Evolutionary conservation across 2,329 filamentous ascomycete genomes (phyloP), one percentile per base, ranked within the genome.

Genomic region (Clathrospora elynae): DNA sequence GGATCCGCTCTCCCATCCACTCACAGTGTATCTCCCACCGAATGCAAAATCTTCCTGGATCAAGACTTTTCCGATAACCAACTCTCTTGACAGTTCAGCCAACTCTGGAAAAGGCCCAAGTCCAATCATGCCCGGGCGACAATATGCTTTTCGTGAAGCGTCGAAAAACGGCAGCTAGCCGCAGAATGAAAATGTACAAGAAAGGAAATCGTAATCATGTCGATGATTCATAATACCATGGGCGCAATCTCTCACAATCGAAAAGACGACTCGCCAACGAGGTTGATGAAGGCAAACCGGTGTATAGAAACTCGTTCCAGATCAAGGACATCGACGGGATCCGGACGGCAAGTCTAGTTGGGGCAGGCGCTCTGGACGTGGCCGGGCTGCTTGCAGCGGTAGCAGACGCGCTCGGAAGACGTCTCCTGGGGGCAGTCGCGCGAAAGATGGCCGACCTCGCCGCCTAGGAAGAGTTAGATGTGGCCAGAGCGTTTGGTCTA

Each of bases 401-500:
- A 99, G 86, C 93, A 99, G 71, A 96, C 90, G 73, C 95, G 92
- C 82, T 97, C 92, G 68, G 83, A 82, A 61, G 85, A 83, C 47
- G 88, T 88, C 77, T 96, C 92, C 71, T 92, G 91, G 64, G 91
- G 87, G 82, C 93, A 99, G 75, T 99, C 93, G 57, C 92, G 88
- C 57, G 88, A 95, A 73, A 96, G 84, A 76, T 97, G 92, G 52
- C 93, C 92, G 62, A 92, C 87, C 79, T 96, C 90, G 62, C 84
- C 84, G 64, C 82, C 81, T 84, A 53, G 28, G 13, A 23, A 39
- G 35, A 8, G 46, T 70, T 55, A 71, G 65, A 31, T 35, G 12
- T 17, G 33, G 51, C 35, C 35, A 40, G 8, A 32, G 13, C 6
- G 18, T 24, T 26, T 47, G 6, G 13, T 12, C 23, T 28, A 10